Base-by-base conservation (phyloP, 73 alveolate genomes). In the Durusdinium trenchii region DNA sequence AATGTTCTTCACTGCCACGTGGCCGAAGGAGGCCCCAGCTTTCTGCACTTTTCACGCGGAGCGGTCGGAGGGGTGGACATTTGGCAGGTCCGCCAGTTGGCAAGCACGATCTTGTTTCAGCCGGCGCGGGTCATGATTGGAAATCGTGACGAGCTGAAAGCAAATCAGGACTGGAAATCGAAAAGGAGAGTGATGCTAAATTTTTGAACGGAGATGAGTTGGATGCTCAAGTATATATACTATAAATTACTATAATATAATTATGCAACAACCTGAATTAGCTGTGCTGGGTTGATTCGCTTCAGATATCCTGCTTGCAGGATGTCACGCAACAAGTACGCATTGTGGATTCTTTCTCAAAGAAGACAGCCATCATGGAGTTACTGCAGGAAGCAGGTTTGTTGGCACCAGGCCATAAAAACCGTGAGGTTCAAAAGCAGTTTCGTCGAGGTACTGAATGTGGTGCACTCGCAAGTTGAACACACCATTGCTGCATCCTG, bases 1-100 rank as follows among this genome's bases (percentile, higher is more conserved):
- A 47, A 92, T 99, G 99, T 95, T 99, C 86, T 98, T 99, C 99
- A 95, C 99, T 18, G 99, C 99, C 30, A 99, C 99, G 50, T 99
- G 99, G 99, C 99, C 99, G 69, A 84, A 47, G 86, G 99, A 94
- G 94, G 99, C 76, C 60, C 87, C n/a, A n/a, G n/a, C n/a, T n/a
- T n/a, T n/a, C n/a, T n/a, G n/a, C n/a, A n/a, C n/a, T n/a, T n/a
- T n/a, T n/a, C n/a, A n/a, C n/a, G n/a, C n/a, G n/a, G n/a, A n/a
- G n/a, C n/a, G n/a, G n/a, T n/a, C 64, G 20, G 81, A n/a, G 81
- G 81, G 45, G 81, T 20, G 42, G 36, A 26, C 43, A 18, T 32
- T 26, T 40, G 32, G 73, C 76, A 91, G 98, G 99, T 94, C 52
- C 92, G 99, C 69, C 91, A 94, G 69, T 85, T 94, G 57, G 99